phyloP scores from a whole-genome alignment of 1,284 basidiomycete genomes.

The Prillingera fragicola region DNA sequence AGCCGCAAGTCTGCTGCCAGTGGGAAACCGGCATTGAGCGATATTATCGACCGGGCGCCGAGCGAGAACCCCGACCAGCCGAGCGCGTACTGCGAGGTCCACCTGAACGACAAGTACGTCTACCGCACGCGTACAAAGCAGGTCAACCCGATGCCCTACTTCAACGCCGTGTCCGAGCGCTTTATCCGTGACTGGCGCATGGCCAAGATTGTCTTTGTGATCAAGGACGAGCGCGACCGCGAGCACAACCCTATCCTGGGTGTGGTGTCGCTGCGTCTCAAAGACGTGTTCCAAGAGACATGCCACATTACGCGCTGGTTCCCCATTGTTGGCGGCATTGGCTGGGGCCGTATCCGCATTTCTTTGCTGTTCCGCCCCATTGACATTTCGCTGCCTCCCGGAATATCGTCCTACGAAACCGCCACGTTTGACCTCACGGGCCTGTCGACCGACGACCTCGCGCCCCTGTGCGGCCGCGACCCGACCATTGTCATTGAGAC shows the following conservation, averaged over 20 bases:
- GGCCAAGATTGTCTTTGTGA: constrained; percentile 48
- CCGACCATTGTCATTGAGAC: constrained; percentile 35
- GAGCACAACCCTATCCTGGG: constrained; percentile 47
- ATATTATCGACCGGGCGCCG: constrained; percentile 37
- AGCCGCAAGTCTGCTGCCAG: constrained; percentile 29
- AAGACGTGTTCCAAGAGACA: constrained; percentile 27
- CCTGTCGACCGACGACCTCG: constrained; percentile 16
- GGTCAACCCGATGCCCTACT: constrained; percentile 48
- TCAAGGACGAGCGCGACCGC: constrained; percentile 48
- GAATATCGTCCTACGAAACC: constrained; percentile 41
- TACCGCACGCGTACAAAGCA: constrained; percentile 50
- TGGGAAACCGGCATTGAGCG: constrained; percentile 40
- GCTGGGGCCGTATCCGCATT: constrained; percentile 43
- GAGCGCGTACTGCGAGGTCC: constrained; percentile 48
- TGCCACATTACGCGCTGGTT: constrained; percentile 43
- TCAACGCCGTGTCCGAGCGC: constrained; percentile 50
- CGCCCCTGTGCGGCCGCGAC: constrained; percentile 14
- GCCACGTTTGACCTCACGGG: constrained; percentile 38
- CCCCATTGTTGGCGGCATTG: constrained; percentile 44
- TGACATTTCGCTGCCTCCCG: constrained; percentile 38
- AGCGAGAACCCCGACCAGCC: constrained; percentile 45
- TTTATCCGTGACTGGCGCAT: constrained; percentile 50
- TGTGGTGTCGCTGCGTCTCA: constrained; percentile 31
- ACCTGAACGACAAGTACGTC: constrained; percentile 50
- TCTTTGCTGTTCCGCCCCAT: constrained; percentile 48